These are phyloP conservation scores for Cicer pinnatifidum DNA, from an alignment of 306 rosid genomes.

Conservation along the genomic window DNA sequence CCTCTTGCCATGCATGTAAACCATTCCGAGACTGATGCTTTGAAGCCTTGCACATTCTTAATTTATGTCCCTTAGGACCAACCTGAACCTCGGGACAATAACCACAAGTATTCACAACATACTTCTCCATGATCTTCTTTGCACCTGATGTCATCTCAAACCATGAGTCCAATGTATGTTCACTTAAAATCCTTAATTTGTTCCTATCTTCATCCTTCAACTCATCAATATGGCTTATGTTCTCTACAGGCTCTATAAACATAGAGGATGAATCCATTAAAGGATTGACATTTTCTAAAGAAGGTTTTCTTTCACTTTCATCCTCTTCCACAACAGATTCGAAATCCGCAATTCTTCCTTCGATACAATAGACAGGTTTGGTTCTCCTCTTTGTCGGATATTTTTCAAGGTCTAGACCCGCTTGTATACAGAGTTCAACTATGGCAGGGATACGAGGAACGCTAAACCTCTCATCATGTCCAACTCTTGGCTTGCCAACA, in stretches of 20 bases:
- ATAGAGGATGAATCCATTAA: slow-evolving; percentile 35
- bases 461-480: slow-evolving; percentile 64
- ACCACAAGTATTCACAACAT: slow-evolving; percentile 73
- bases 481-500: slow-evolving; percentile 83
- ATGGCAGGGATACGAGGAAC: slow-evolving; percentile 76
- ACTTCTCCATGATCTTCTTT: slow-evolving; percentile 76
- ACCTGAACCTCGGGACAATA: slow-evolving; percentile 88
- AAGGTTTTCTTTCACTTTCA: slow-evolving; percentile 34
- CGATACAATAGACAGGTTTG: slow-evolving; percentile 77
- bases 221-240: slow-evolving; percentile 42
- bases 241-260: slow-evolving; percentile 39
- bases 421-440: slow-evolving; percentile 83
- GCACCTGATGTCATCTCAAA: slow-evolving; percentile 74
- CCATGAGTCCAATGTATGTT: slow-evolving; percentile 65
- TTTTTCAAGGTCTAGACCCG: slow-evolving; percentile 69
- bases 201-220: slow-evolving; percentile 41
- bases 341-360: slow-evolving; percentile 90
- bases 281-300: slow-evolving; percentile 27
- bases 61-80: slow-evolving; percentile 89
- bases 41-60: slow-evolving; percentile 85
- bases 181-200: slow-evolving; percentile 52
- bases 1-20: slow-evolving; percentile 94
- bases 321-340: slow-evolving; percentile 53
- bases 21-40: slow-evolving; percentile 90
- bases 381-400: slow-evolving; percentile 76